Base-by-base conservation (phyloP, 306 rosid species). In the Lathyrus tuberosus region DNA sequence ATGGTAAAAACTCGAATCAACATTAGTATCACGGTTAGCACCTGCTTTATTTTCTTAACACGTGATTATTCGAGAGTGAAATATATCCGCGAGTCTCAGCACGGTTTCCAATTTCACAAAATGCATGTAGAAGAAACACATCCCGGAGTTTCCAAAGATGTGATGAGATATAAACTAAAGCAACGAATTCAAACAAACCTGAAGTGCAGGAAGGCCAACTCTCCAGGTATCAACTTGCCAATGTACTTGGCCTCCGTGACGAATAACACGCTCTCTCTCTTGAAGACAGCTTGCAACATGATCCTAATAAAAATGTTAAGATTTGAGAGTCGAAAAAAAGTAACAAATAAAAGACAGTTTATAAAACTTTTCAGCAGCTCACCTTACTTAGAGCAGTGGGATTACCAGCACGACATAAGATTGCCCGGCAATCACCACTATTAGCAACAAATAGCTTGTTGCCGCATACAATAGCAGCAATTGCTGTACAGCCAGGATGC, bases 211-310 rank as follows among this genome's bases (percentile, higher is more conserved):
- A 77, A 58, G 84, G 75, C 98, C 97, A 69, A 94, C 92, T 78
- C 97, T 84, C 98, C 98, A 91, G 65, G 91, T 87, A 77, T 94
- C 97, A 35, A 88, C 87, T 81, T 85, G 98, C 98, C 96, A 94
- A 70, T 82, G 84, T 28, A 94, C 95, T 65, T 84, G 74, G 14
- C 91, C 98, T 48, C 96, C 98, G 17, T 86, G 77, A 42, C 64
- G 59, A 79, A 88, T 64, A 62, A 94, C 85, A 12, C 97, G 90
- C 74, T 94, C 91, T 79, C 98, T 81, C 86, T 94, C 98, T 85
- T 84, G 82, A 15, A 77, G 75, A 86, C 92, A 83, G 81, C 97
- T 94, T 42, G 97, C 98, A 56, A 88, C 88, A 72, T 94, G 98
- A 87, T 90, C 98, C 98, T 89, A 69, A 81, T 57, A 72, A 77